Percentiles rank a stretch among this genome's conserved stretches.
These are phyloP conservation scores for Periconia sp. DNA, from an alignment of 2,329 filamentous ascomycete genomes.

Conservation along the genomic window DNA sequence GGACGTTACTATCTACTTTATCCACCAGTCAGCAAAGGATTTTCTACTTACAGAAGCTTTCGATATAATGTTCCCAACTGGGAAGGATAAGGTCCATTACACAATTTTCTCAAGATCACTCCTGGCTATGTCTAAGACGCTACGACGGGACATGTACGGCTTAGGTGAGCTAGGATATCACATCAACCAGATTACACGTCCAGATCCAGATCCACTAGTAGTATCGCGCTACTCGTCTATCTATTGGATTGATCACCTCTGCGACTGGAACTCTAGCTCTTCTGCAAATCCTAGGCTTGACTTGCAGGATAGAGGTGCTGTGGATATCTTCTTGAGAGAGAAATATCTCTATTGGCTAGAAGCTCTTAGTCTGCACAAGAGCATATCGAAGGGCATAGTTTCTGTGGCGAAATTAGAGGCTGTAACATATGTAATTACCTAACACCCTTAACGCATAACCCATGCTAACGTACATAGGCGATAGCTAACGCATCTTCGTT, in stretches of 20 bases:
- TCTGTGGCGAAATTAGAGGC: conserved; percentile 14
- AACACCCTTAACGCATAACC: background rate
- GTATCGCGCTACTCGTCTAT: conserved; percentile 31
- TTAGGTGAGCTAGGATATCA: conserved; percentile 19
- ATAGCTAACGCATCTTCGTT: background rate
- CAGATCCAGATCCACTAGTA: conserved; percentile 28
- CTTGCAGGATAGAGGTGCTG: conserved; percentile 8
- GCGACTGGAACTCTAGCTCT: conserved; percentile 9
- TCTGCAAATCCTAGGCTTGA: background rate
- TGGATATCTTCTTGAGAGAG: conserved; percentile 9
- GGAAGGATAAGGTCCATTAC: conserved; percentile 12
- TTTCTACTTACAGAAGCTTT: conserved; percentile 34
- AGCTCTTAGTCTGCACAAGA: conserved; percentile 19
- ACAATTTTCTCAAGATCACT: conserved; percentile 38
- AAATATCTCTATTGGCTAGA: conserved; percentile 22
- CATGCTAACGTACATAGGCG: background rate
- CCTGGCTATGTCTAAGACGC: conserved; percentile 16
- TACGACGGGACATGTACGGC: conserved; percentile 31
- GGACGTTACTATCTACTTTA: conserved; percentile 21
- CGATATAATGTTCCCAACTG: conserved; percentile 34
- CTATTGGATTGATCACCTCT: conserved; percentile 42
- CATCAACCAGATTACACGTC: conserved; percentile 20
- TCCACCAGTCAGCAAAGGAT: conserved; percentile 54
- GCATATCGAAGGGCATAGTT: conserved; percentile 15
- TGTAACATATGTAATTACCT: background rate